Evolutionary conservation across 164 flowering plant genomes (phyloP).

Genomic region (Umbellularia californica): DNA sequence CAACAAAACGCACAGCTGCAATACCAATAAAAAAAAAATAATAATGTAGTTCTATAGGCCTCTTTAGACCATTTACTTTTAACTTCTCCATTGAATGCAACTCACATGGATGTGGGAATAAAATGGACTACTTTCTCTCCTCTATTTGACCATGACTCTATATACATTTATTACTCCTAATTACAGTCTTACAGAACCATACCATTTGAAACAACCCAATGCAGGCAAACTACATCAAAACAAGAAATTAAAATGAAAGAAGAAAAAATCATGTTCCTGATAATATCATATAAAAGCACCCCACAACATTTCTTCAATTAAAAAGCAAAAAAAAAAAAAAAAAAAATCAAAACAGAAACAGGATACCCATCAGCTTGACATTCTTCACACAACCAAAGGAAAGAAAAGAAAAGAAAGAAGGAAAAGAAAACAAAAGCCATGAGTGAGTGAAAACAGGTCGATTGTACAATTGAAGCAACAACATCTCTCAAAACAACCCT

Average conservation of each 20-base stretch:
- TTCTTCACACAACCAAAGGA: background rate
- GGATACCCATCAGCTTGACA: background rate
- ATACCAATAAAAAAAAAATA: too few species aligned
- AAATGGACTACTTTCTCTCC: too few species aligned
- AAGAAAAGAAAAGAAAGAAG: background rate
- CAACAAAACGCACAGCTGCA: too few species aligned
- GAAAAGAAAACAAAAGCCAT: background rate
- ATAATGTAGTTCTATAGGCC: too few species aligned
- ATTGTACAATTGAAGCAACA: background rate
- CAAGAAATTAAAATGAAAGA: background rate
- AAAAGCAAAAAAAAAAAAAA: too few species aligned
- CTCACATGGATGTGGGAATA: too few species aligned
- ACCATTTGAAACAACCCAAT: too few species aligned
- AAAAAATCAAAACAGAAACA: background rate
- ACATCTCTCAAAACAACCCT: background rate
- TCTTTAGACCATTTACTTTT: too few species aligned
- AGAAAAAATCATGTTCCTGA: background rate
- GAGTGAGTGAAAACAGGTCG: background rate
- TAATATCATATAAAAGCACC: background rate
- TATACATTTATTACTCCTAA: too few species aligned
- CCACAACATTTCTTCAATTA: background rate
- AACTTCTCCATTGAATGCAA: too few species aligned
- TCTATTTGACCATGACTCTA: too few species aligned
- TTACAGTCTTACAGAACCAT: too few species aligned
- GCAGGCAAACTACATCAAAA: background rate